A percentile compares a stretch with the other conserved stretches of the same genome.
These are phyloP conservation scores for Brassica nigra DNA, from an alignment of 345 rosid genomes.

Conservation along the genomic window DNA sequence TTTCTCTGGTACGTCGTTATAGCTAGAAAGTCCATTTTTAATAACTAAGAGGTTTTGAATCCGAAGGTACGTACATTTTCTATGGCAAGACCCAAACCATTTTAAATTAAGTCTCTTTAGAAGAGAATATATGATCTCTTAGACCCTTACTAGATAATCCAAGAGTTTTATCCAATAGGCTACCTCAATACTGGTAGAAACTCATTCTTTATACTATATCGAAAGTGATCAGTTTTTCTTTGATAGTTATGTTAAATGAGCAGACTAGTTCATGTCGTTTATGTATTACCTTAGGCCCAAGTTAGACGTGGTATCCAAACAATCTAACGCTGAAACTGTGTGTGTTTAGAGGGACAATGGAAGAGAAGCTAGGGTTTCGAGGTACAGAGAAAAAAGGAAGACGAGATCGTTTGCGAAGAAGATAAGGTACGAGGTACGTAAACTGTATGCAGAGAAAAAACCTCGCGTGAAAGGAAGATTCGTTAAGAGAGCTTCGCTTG, in stretches of 20 bases:
- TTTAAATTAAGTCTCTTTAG: too few relatives aligned
- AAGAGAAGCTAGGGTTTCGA: slow-evolving; percentile 80
- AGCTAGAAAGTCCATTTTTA: background rate
- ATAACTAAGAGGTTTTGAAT: too few relatives aligned
- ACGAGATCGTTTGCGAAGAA: slow-evolving; percentile 92
- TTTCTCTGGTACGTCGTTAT: slow-evolving; percentile 53
- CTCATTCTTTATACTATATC: background rate
- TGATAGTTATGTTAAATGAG: background rate
- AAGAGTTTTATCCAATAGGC: background rate
- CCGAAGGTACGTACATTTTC: too few relatives aligned
- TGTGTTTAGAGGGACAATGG: slow-evolving; percentile 12
- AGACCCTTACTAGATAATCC: background rate
- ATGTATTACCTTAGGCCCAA: background rate
- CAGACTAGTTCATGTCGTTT: background rate
- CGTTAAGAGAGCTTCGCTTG: slow-evolving; percentile 68
- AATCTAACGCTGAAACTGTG: background rate
- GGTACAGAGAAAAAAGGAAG: slow-evolving; percentile 86
- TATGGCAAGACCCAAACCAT: background rate
- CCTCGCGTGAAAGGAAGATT: slow-evolving; percentile 98
- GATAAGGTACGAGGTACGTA: slow-evolving; percentile 94
- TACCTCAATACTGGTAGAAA: background rate
- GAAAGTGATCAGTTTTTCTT: background rate
- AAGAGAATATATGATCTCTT: background rate
- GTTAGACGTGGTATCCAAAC: background rate
- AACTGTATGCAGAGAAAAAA: slow-evolving; percentile 90